These are phyloP conservation scores for Gossypium bickii DNA, from an alignment of 345 rosid species.

Conservation along the genomic window DNA sequence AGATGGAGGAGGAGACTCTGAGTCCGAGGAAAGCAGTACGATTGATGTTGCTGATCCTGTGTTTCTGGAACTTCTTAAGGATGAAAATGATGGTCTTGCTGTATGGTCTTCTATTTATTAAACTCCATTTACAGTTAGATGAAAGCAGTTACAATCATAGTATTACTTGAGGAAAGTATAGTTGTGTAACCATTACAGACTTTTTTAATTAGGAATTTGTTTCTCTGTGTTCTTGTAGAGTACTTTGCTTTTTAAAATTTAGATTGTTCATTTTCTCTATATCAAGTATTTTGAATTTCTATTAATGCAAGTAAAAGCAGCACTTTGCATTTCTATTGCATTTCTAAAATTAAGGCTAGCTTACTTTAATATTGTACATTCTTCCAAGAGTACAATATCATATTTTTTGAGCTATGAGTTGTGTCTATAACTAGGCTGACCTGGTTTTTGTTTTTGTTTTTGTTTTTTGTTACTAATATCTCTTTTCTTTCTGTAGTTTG, in stretches of 20 bases:
- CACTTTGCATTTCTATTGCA: neutral
- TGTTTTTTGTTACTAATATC: neutral
- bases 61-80: constrained; percentile 95
- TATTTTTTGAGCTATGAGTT: neutral
- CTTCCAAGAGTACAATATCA: neutral
- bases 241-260: neutral
- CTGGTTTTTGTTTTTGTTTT: too few species aligned
- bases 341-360: neutral
- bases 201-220: neutral
- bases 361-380: neutral
- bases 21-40: constrained; percentile 78
- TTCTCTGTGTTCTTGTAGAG: neutral
- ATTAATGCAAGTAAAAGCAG: neutral
- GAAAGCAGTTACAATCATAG: neutral
- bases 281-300: neutral
- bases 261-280: neutral
- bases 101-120: constrained; percentile 38
- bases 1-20: constrained; percentile 85
- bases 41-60: constrained; percentile 83
- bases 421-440: neutral
- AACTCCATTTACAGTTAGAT: neutral
- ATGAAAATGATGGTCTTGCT: constrained; percentile 95
- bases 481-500: neutral
- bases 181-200: neutral
- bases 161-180: neutral